Conservation (phyloP, 371 early-diverging fungal species). For the Fennellomyces sp. region DNA sequence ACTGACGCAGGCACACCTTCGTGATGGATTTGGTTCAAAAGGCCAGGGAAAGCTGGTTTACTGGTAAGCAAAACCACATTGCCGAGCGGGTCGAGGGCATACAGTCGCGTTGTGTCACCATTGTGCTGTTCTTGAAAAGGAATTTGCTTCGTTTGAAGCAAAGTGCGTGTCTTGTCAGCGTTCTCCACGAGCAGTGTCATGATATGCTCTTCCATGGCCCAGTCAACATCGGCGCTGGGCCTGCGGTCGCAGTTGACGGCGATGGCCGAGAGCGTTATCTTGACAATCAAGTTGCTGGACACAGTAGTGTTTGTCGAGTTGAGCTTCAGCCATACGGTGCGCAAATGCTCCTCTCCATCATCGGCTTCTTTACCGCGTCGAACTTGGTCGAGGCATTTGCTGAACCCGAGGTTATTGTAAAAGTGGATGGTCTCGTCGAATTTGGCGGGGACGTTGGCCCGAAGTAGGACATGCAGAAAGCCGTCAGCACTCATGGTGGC, state of each 20-base stretch:
- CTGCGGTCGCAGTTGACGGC: neutral
- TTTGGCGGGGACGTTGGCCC: slow-evolving; percentile 37
- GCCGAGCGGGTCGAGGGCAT: slow-evolving; percentile 77
- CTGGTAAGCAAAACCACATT: slow-evolving; percentile 73
- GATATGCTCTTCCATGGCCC: slow-evolving; percentile 30
- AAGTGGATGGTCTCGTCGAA: slow-evolving; percentile 51
- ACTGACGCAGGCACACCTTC: slow-evolving; percentile 1
- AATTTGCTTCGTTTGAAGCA: slow-evolving; percentile 20
- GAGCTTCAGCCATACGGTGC: slow-evolving; percentile 54
- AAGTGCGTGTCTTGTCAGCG: slow-evolving; percentile 33
- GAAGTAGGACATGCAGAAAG: slow-evolving; percentile 64
- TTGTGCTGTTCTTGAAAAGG: slow-evolving; percentile 34
- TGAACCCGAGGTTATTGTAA: slow-evolving; percentile 62
- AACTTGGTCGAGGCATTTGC: neutral
- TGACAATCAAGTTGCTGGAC: slow-evolving; percentile 38
- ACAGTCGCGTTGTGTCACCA: slow-evolving; percentile 25
- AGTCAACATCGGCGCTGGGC: slow-evolving; percentile 28
- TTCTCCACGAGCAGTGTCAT: slow-evolving; percentile 30
- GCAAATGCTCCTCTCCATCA: neutral
- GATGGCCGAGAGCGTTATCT: slow-evolving; percentile 30
- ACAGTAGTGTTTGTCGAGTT: slow-evolving; percentile 13
- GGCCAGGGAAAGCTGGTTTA: slow-evolving; percentile 31
- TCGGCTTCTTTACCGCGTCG: slow-evolving; percentile 15
- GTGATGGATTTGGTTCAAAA: neutral
- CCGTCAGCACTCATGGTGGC: slow-evolving; percentile 12